phyloP scores from a whole-genome alignment of 1,284 basidiomycete genomes.

The Peniophora sp. region DNA sequence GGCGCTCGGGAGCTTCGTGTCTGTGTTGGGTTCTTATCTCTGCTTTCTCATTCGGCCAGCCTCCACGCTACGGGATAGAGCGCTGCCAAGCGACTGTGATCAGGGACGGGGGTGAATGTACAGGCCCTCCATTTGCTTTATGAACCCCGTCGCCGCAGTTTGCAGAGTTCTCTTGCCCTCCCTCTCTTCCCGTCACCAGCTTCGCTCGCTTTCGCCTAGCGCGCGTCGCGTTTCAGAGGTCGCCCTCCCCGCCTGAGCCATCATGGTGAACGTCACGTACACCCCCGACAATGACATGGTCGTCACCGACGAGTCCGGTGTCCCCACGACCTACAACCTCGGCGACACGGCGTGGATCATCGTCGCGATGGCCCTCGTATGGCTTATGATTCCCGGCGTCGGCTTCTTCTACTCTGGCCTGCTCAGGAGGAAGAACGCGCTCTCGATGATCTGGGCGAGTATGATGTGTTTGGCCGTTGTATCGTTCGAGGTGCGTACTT shows the following conservation, averaged over 20 bases:
- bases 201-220: not conserved
- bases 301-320: conserved; percentile 28
- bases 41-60: no score
- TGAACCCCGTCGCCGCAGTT: not conserved
- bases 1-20: no score
- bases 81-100: not conserved
- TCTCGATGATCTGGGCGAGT: conserved; percentile 86
- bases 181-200: not conserved
- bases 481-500: conserved; percentile 32
- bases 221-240: not conserved
- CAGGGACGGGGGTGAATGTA: not conserved
- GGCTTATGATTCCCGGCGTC: conserved; percentile 89
- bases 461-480: conserved; percentile 65
- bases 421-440: conserved; percentile 80
- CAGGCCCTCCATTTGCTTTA: not conserved
- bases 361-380: conserved; percentile 68
- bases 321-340: conserved; percentile 48
- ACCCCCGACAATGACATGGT: conserved; percentile 29
- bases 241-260: not conserved
- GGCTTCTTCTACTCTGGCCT: conserved; percentile 90
- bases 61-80: no score
- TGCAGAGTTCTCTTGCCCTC: not conserved
- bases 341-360: conserved; percentile 81
- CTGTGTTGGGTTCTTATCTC: no score
- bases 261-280: conserved; percentile 48